Evolutionary conservation across 495 filamentous ascomycete species (phyloP), one percentile per base, ranked within the genome.

Genomic region (Stereocaulon alpinum): DNA sequence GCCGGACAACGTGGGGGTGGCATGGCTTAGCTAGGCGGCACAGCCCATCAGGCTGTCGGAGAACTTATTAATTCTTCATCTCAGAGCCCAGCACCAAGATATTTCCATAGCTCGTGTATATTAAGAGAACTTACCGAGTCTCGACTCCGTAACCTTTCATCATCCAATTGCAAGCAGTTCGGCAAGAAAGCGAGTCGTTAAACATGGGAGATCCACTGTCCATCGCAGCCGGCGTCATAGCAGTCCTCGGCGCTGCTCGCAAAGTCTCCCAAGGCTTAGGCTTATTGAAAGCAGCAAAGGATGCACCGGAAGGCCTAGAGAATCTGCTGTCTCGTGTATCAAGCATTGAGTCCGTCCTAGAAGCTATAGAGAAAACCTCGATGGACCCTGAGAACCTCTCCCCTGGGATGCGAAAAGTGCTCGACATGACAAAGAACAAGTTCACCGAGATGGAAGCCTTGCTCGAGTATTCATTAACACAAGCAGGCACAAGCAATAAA

Each of bases 1-100:
- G 7, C 27, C 32, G 49, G n/a, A 30, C 17, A 27, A 51, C 18
- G 49, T 18, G 49, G 49, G 27, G 29, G 27, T 30, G 17, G 49
- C 30, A 18, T 9, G 12, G 32, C 17, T 29, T 37, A 37, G 49
- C 49, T 30, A n/a, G 30, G 29, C 7, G 0, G 18, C 24, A 51
- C 29, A 51, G 49, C 49, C 18, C 49, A 51, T 51, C 49, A 51
- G 49, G 47, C 47, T 50, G 47, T 30, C 24, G 6, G 11, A 50
- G 7, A 50, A 17, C 7, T 50, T n/a, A 9, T 15, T 9, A 30
- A 20, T 50, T 24, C 47, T 12, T 50, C 27, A 11, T 50, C 12
- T 27, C 6, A 30, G 1, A n/a, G 17, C 49, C 32, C 17, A n/a
- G n/a, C 6, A 11, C n/a, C 15, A 18, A 9, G n/a, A 10, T 0